Base-by-base conservation (phyloP, 1,139 yeast genomes). In the Geotrichum candidum region DNA sequence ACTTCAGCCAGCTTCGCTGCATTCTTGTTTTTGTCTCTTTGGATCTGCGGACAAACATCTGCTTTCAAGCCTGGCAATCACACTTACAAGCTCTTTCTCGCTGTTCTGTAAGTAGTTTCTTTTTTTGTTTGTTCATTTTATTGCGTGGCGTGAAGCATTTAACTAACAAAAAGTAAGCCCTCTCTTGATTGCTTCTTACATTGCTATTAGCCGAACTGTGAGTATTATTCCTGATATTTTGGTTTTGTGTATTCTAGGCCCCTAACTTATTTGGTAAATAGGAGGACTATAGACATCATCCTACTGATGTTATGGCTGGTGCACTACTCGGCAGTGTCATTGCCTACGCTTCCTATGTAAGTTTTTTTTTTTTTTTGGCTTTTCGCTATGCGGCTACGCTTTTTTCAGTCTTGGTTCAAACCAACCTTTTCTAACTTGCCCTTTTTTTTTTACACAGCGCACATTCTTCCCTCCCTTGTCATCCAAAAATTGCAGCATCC, bases 241-340 rank as follows among this genome's bases (percentile, higher is more conserved):
- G 87, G 87, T 0, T 72, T 84, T 62, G 52, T 55, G 18, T 4
- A 5, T 15, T 18, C 15, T 11, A 4, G 25, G 27, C 27, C 31
- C 3, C 35, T 53, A 6, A 29, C 57, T 57, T 38, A 54, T 52
- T n/a, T 46, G 6, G n/a, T 18, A n/a, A 46, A 22, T n/a, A 61
- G 18, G 87, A 85, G 69, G 96, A 89, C 70, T 88, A 87, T 71
- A 78, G 92, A 68, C 96, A 89, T 69, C 91, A 88, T 72, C 86
- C 85, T 68, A 75, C 82, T 48, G 96, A 89, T 71, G 81, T 89
- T 23, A 66, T 83, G 1, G 72, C 83, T 57, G 96, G 96, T 1
- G 74, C 80, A 0, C 15, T 76, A 1, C 70, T 87, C 11, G 90
- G 90, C 2, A 66, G 76, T 1, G 63, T 72, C 1, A 69, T 84